These are phyloP conservation scores for Chimonanthus praecox DNA, from an alignment of 164 flowering plant species.

Conservation along the genomic window DNA sequence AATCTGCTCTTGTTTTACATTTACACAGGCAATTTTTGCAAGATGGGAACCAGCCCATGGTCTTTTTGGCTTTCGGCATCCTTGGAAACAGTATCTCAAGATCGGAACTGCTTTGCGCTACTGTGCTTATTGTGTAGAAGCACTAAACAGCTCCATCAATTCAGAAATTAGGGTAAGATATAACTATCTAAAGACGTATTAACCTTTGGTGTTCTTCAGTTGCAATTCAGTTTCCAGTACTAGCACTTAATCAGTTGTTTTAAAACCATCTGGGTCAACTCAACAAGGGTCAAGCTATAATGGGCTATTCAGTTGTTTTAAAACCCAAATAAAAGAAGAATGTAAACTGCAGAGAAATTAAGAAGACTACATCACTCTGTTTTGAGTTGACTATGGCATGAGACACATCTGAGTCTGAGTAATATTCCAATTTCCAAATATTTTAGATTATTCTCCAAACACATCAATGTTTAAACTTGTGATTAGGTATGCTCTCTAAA, in stretches of 20 bases:
- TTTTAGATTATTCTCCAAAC: not conserved
- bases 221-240: not conserved
- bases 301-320: too few relatives aligned
- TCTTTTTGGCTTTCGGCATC: constrained; percentile 53
- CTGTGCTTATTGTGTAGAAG: constrained; percentile 65
- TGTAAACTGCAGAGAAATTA: not conserved
- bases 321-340: not conserved
- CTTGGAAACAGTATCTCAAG: constrained; percentile 72
- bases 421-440: not conserved
- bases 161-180: constrained; percentile 38
- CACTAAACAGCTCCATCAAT: constrained; percentile 44
- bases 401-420: not conserved
- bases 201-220: not conserved
- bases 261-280: not conserved
- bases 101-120: constrained; percentile 43
- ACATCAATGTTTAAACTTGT: not conserved
- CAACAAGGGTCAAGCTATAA: not conserved
- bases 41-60: constrained; percentile 93
- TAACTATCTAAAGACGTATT: too few relatives aligned
- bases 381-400: not conserved
- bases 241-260: not conserved
- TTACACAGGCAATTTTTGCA: constrained; percentile 63
- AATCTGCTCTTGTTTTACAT: not conserved
- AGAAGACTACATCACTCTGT: not conserved
- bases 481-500: not conserved